Percentiles rank a stretch among this genome's conserved stretches.
Evolutionary conservation across 2,329 filamentous ascomycete genomes (phyloP).

Genomic region (Raffaelea ambrosiae): DNA sequence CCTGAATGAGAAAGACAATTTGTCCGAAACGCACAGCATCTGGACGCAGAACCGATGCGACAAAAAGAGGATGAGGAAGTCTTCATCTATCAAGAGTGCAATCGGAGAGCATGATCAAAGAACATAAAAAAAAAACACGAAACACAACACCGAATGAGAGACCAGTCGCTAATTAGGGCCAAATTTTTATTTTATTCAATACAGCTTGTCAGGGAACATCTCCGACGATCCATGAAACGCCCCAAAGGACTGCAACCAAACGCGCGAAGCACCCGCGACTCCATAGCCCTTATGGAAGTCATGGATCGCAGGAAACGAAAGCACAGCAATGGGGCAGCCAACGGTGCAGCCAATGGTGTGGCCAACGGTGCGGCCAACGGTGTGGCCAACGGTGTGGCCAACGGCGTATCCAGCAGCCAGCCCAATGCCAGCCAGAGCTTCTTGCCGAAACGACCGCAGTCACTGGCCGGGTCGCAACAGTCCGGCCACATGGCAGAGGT

Average conservation of each 20-base stretch:
- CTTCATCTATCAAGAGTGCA: no score
- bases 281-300: constrained; percentile 4
- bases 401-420: background rate
- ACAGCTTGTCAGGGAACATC: constrained; percentile 6
- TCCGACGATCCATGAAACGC: constrained; percentile 1
- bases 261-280: background rate
- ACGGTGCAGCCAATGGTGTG: background rate
- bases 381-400: background rate
- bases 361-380: background rate
- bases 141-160: background rate
- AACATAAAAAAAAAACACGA: background rate
- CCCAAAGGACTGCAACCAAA: background rate
- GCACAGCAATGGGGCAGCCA: background rate
- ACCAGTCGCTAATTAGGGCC: background rate
- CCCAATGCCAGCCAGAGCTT: background rate
- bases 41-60: no score
- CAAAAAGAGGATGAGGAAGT: no score
- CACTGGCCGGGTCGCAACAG: no score
- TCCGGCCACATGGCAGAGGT: no score
- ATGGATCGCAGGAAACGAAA: constrained; percentile 6
- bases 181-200: background rate
- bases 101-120: background rate
- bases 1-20: no score
- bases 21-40: no score
- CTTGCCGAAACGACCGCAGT: no score